Percentiles rank a stretch among this genome's conserved stretches.
These are phyloP conservation scores for Bathelium albidoporum DNA, from an alignment of 495 filamentous ascomycete genomes.

Conservation along the genomic window DNA sequence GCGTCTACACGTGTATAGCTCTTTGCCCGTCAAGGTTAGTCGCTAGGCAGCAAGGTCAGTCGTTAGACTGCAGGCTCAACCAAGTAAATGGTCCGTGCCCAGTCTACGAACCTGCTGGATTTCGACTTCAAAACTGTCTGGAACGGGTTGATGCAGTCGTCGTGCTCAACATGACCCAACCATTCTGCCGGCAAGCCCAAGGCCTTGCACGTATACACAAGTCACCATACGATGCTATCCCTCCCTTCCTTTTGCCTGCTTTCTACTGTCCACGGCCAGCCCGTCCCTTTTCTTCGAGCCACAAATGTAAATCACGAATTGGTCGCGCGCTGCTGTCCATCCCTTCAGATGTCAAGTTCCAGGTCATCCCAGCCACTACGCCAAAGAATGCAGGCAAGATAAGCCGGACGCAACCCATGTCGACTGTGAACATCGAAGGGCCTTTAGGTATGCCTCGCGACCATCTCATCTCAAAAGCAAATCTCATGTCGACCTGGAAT, in stretches of 20 bases:
- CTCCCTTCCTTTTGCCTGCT: slow-evolving; percentile 65
- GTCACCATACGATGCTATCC: slow-evolving; percentile 38
- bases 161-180: slow-evolving; percentile 2
- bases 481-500: neutral
- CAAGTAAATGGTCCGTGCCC: too few relatives aligned
- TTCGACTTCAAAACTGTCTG: neutral
- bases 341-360: slow-evolving; percentile 70
- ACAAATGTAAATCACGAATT: slow-evolving; percentile 62
- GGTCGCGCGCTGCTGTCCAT: slow-evolving; percentile 72
- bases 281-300: slow-evolving; percentile 62
- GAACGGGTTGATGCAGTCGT: neutral
- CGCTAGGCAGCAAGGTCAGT: too few relatives aligned
- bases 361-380: slow-evolving; percentile 44
- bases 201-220: neutral
- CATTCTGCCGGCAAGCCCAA: slow-evolving; percentile 3
- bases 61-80: too few relatives aligned
- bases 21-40: too few relatives aligned
- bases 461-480: neutral
- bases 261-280: slow-evolving; percentile 39
- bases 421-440: slow-evolving; percentile 58
- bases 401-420: slow-evolving; percentile 44
- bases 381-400: slow-evolving; percentile 36
- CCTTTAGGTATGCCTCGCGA: slow-evolving; percentile 51
- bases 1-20: too few relatives aligned
- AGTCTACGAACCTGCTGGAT: too few relatives aligned